phyloP scores from a whole-genome alignment of 1,284 basidiomycete genomes.

The Tilletiopsis washingtonensis region DNA sequence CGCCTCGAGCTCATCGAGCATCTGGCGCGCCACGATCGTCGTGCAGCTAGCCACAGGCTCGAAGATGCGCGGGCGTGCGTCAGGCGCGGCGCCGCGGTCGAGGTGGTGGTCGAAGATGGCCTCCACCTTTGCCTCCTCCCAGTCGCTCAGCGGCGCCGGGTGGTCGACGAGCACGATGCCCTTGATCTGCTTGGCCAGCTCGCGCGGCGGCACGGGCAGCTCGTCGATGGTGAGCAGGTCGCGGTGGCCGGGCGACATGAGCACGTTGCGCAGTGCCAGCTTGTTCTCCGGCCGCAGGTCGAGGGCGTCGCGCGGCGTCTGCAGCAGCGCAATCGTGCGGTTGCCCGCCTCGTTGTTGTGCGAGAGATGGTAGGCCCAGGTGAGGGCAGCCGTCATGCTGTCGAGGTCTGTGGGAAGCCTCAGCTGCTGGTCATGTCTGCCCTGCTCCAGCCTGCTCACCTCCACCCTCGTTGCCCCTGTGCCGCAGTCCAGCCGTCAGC shows the following conservation, averaged over 20 bases:
- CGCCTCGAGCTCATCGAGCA: conserved; percentile 38
- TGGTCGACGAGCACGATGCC: conserved; percentile 48
- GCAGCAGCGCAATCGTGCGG: conserved; percentile 26
- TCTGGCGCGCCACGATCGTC: conserved; percentile 38
- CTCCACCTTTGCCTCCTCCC: conserved; percentile 30
- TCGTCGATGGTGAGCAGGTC: conserved; percentile 49
- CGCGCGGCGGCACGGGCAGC: conserved; percentile 41
- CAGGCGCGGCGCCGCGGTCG: conserved; percentile 36
- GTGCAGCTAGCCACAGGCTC: conserved; percentile 38
- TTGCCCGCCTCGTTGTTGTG: conserved; percentile 14
- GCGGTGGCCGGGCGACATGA: conserved; percentile 44
- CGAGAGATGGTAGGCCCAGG: conserved; percentile 38
- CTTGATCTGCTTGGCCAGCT: conserved; percentile 30
- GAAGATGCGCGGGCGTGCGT: conserved; percentile 39
- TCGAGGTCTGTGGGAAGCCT: conserved; percentile 32
- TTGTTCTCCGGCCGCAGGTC: conserved; percentile 48
- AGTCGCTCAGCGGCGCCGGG: conserved; percentile 39
- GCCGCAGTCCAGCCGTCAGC: too few species aligned
- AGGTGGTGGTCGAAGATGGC: conserved; percentile 47
- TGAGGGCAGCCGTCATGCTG: conserved; percentile 37
- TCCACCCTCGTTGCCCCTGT: conserved; percentile 48
- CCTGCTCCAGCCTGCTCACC: neutral
- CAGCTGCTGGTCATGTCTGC: neutral
- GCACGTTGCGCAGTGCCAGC: conserved; percentile 38
- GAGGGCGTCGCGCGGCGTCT: conserved; percentile 41